Conservation (phyloP, 805 yeast genomes). For the Nakazawaea ishiwadae region DNA sequence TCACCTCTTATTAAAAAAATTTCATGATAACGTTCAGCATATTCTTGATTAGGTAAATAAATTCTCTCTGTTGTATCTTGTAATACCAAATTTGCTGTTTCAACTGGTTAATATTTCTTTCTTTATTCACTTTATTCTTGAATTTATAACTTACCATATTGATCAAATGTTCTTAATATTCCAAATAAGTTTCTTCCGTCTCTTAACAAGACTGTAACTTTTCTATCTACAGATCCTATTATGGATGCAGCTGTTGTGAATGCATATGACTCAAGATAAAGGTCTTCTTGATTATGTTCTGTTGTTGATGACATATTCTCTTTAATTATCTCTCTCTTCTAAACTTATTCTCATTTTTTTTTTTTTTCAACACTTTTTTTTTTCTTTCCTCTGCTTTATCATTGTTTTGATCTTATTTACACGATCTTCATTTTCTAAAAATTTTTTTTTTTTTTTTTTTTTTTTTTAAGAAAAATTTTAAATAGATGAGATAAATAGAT, state of each 20-base stretch:
- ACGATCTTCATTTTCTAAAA: background rate
- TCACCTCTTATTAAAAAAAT: conserved; percentile 92
- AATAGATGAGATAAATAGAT: background rate
- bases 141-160: conserved; percentile 48
- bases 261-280: conserved; percentile 74
- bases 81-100: conserved; percentile 72
- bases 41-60: conserved; percentile 50
- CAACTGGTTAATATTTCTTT: background rate
- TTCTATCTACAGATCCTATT: conserved; percentile 79
- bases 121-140: background rate
- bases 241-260: conserved; percentile 90
- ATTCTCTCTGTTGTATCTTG: conserved; percentile 90
- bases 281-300: conserved; percentile 29
- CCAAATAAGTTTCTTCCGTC: conserved; percentile 91
- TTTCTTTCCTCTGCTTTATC: no score
- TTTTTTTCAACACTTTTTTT: background rate
- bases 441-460: no score
- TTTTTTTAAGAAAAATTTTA: no score
- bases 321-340: background rate
- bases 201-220: conserved; percentile 78
- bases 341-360: background rate
- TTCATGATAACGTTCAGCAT: conserved; percentile 57
- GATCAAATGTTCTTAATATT: conserved; percentile 90
- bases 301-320: conserved; percentile 12
- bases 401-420: no score